These are phyloP conservation scores for Trichoderma aggressivum DNA, from an alignment of 2,329 filamentous ascomycete species.

Conservation along the genomic window DNA sequence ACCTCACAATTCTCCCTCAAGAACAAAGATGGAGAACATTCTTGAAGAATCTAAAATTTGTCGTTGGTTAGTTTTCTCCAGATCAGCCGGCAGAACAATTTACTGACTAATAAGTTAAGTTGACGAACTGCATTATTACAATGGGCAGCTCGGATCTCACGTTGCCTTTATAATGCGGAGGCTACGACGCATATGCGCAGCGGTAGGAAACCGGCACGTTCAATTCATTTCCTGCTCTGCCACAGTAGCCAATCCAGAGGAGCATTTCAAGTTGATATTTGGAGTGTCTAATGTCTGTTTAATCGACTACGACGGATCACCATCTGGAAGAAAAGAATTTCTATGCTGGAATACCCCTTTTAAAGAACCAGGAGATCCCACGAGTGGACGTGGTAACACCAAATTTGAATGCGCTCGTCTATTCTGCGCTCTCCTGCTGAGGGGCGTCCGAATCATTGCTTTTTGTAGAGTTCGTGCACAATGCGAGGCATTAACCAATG, in stretches of 20 bases:
- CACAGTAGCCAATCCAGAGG: conserved; percentile 86
- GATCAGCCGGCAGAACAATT: neutral
- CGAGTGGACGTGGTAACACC: conserved; percentile 79
- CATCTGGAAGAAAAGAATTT: conserved; percentile 86
- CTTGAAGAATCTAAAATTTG: conserved; percentile 82
- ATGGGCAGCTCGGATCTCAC: conserved; percentile 89
- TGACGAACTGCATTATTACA: conserved; percentile 93
- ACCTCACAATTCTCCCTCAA: conserved; percentile 88
- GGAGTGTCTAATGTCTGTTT: conserved; percentile 77
- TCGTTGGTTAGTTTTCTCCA: conserved; percentile 57
- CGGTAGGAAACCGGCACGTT: conserved; percentile 78
- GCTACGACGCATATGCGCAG: conserved; percentile 80
- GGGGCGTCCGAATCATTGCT: conserved; percentile 87
- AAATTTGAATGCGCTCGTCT: conserved; percentile 83
- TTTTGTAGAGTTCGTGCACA: conserved; percentile 87
- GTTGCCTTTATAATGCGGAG: conserved; percentile 93
- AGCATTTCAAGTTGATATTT: conserved; percentile 94
- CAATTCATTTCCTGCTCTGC: conserved; percentile 96
- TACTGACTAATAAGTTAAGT: conserved; percentile 39
- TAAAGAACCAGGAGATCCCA: conserved; percentile 82
- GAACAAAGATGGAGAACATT: conserved; percentile 88
- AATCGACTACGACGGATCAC: conserved; percentile 89
- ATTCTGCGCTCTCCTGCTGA: conserved; percentile 83
- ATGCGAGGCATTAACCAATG: conserved; percentile 78
- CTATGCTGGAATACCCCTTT: conserved; percentile 97